Evolutionary conservation across 2,329 filamentous ascomycete species (phyloP).

Genomic region (Thermoascus crustaceus): DNA sequence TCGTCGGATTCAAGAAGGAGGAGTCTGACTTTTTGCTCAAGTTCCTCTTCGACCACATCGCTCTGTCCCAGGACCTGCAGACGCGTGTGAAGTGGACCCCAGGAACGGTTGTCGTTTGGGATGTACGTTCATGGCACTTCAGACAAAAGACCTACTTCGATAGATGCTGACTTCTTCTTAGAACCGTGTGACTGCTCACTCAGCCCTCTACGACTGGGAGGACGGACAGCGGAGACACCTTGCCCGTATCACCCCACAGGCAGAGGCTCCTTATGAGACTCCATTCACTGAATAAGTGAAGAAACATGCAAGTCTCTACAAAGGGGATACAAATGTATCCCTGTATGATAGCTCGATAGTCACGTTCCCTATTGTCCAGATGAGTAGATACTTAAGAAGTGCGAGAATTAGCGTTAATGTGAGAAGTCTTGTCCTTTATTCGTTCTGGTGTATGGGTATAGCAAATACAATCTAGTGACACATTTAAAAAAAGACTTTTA

Average conservation of each 20-base stretch:
- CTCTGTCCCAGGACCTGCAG: slow-evolving; percentile 64
- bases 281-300: slow-evolving; percentile 37
- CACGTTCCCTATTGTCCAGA: no score
- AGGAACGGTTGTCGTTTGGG: slow-evolving; percentile 79
- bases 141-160: not conserved
- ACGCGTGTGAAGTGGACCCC: slow-evolving; percentile 67
- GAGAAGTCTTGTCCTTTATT: no score
- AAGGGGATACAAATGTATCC: not conserved
- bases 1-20: slow-evolving; percentile 78
- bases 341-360: no score
- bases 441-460: no score
- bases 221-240: slow-evolving; percentile 69
- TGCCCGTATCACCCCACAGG: slow-evolving; percentile 74
- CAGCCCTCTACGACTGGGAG: slow-evolving; percentile 74
- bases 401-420: no score
- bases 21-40: slow-evolving; percentile 71
- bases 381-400: no score
- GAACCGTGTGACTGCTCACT: slow-evolving; percentile 71
- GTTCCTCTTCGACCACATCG: slow-evolving; percentile 69
- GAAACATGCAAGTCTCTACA: no score
- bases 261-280: slow-evolving; percentile 68
- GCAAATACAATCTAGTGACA: no score
- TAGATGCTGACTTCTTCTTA: slow-evolving; percentile 14
- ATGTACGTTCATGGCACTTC: slow-evolving; percentile 37
- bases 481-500: no score